Conservation (phyloP, 306 rosid species). For the Aeschynomene evenia region DNA sequence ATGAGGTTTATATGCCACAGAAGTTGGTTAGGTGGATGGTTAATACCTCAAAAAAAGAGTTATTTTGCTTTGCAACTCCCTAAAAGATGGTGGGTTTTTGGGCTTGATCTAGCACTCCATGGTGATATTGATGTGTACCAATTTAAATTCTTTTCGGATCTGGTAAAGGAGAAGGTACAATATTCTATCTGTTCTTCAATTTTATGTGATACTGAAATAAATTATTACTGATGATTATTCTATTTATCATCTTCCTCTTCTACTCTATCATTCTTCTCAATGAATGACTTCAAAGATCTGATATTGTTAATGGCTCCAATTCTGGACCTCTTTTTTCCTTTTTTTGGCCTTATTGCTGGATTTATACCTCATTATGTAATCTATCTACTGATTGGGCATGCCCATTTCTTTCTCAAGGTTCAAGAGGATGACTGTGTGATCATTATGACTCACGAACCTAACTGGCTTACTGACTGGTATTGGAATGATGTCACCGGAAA, state of each 20-base stretch:
- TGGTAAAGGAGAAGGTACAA: conserved; percentile 71
- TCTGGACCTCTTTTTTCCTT: not conserved
- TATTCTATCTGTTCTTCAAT: conserved; percentile 7
- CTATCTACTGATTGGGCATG: conserved; percentile 20
- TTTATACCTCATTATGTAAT: conserved; percentile 9
- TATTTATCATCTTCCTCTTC: too few relatives aligned
- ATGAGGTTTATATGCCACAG: conserved; percentile 93
- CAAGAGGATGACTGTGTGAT: conserved; percentile 81
- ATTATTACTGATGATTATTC: not conserved
- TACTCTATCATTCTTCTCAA: too few relatives aligned
- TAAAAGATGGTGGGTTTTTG: conserved; percentile 95
- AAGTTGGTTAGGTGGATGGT: conserved; percentile 99
- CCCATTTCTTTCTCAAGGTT: conserved; percentile 54
- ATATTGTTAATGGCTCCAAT: not conserved
- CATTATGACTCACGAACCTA: conserved; percentile 89
- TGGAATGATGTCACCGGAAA: conserved; percentile 83
- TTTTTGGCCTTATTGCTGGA: too few relatives aligned
- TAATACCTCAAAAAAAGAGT: conserved; percentile 97
- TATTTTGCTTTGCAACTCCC: conserved; percentile 96
- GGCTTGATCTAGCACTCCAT: conserved; percentile 92
- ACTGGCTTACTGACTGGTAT: conserved; percentile 96
- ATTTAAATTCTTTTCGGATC: conserved; percentile 88
- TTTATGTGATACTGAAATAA: conserved; percentile 16
- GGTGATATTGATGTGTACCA: conserved; percentile 96
- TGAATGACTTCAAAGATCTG: too few relatives aligned